These are phyloP conservation scores for Escovopsis sp. DNA, from an alignment of 2,329 filamentous ascomycete species.

Conservation along the genomic window DNA sequence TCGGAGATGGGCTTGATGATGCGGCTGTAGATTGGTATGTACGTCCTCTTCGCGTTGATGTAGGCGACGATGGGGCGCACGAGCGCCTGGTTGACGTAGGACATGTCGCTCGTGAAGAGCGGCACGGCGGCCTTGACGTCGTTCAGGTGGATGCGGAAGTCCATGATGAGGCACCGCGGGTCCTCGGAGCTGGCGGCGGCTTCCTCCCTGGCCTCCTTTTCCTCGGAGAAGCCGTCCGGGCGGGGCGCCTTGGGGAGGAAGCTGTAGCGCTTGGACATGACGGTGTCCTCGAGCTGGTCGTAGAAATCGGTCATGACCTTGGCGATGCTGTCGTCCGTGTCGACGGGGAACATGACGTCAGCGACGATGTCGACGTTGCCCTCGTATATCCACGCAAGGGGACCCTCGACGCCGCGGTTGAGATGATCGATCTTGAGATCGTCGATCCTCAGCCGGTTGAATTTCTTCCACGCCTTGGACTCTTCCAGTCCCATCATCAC, in stretches of 20 bases:
- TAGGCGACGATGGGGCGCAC: conserved; percentile 95
- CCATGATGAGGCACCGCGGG: conserved; percentile 77
- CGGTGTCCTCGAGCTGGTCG: conserved; percentile 84
- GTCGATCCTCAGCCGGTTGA: conserved; percentile 83
- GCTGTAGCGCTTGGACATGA: conserved; percentile 59
- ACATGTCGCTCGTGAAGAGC: conserved; percentile 80
- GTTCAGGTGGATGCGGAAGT: conserved; percentile 88
- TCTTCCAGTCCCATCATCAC: conserved; percentile 45
- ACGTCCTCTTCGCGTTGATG: conserved; percentile 89
- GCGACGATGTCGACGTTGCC: conserved; percentile 94
- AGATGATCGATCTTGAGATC: conserved; percentile 90
- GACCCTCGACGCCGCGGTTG: conserved; percentile 82
- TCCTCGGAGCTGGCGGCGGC: conserved; percentile 33
- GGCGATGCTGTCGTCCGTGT: conserved; percentile 73
- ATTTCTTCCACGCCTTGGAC: conserved; percentile 79
- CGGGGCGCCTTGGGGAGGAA: conserved; percentile 35
- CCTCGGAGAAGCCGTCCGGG: conserved; percentile 20
- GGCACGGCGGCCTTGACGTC: conserved; percentile 88
- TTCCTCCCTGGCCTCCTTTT: conserved; percentile 5
- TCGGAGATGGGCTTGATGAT: conserved; percentile 81
- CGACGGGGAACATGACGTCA: conserved; percentile 85
- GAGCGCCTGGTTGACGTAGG: conserved; percentile 90
- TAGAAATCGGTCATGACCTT: conserved; percentile 98
- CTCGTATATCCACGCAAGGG: conserved; percentile 96
- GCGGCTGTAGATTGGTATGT: conserved; percentile 88